Conservation (phyloP, 352 stramenopile genomes). For the Globisporangium radiosum region DNA sequence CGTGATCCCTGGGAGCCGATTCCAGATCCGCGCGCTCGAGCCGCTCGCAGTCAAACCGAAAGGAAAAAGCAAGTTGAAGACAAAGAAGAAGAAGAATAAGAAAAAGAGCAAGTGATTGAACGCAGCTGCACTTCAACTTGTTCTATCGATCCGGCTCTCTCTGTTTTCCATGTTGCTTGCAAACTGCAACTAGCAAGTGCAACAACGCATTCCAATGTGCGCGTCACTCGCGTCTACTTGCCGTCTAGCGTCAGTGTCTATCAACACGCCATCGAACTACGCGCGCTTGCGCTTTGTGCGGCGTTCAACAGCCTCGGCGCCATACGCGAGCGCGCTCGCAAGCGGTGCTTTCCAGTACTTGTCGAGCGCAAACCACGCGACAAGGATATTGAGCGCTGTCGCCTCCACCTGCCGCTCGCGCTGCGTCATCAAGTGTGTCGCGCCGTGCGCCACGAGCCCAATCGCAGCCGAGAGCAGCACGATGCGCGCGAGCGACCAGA, state of each 20-base stretch:
- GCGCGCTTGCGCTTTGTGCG: slow-evolving; percentile 19
- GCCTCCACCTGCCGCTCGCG: slow-evolving; percentile 46
- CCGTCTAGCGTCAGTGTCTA: background rate
- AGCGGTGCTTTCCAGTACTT: slow-evolving; percentile 66
- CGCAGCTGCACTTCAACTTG: background rate
- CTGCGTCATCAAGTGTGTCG: slow-evolving; percentile 48
- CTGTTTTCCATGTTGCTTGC: background rate
- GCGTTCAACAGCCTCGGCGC: slow-evolving; percentile 8
- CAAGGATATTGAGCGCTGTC: slow-evolving; percentile 44
- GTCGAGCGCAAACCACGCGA: slow-evolving; percentile 65
- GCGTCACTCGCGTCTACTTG: background rate
- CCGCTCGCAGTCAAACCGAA: slow-evolving; percentile 15
- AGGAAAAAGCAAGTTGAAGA: slow-evolving; percentile 19
- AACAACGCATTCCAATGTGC: slow-evolving; percentile 12
- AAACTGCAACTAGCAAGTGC: background rate
- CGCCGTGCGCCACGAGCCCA: slow-evolving; percentile 46
- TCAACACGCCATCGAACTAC: slow-evolving; percentile 3
- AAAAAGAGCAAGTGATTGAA: background rate
- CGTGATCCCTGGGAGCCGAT: slow-evolving; percentile 53
- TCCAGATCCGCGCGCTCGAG: slow-evolving; percentile 64
- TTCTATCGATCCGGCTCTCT: background rate
- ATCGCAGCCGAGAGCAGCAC: slow-evolving; percentile 29
- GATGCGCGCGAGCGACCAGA: slow-evolving; percentile 46
- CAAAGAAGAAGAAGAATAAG: slow-evolving; percentile 36
- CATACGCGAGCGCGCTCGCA: slow-evolving; percentile 21